Base-by-base conservation (phyloP, 2,329 filamentous ascomycete species). In the Venturia pyrina region DNA sequence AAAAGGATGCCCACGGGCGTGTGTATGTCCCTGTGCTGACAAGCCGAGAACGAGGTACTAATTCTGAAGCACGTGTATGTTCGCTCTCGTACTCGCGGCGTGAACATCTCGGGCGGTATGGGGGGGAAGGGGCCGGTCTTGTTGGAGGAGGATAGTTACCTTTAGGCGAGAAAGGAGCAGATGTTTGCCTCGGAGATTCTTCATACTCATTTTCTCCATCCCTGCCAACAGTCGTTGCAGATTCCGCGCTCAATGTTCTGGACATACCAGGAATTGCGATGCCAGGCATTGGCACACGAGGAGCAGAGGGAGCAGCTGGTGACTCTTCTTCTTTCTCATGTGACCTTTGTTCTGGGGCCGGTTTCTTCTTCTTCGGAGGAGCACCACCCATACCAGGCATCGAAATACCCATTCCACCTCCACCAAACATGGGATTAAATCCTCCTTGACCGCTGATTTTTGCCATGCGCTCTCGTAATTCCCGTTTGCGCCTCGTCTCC, bases 371-470 rank as follows among this genome's bases (percentile, higher is more conserved):
- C 72, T 84, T 85, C 69, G 80, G 80, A 62, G 79, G 74, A 57
- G 76, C 73, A 65, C 64, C 73, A 69, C 69, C 72, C 68, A 74
- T 71, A 5, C 77, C 78, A 67, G 83, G 79, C 78, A 89, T 83
- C 19, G 87, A 84, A 74, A 91, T 85, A 67, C 86, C 86, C 53
- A 59, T 59, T 19, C 53, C 53, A 59, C 53, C 32, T 46, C 83
- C 85, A 44, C 90, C 91, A 75, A 96, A 96, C 87, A 98, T 95
- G 71, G 91, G 91, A 74, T 91, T 87, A 89, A 98, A 96, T 60
- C 91, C 91, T 91, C 96, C 96, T 28, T 93, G 93, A 65, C 93
- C 93, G 70, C 93, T 96, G 89, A 99, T 95, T 78, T 96, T 97
- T 59, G 95, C 95, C 91, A 99, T 99, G 71, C 95, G 87, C 68